Conservation (phyloP, 2,329 filamentous ascomycete genomes). For the Phialemoniopsis sp. region DNA sequence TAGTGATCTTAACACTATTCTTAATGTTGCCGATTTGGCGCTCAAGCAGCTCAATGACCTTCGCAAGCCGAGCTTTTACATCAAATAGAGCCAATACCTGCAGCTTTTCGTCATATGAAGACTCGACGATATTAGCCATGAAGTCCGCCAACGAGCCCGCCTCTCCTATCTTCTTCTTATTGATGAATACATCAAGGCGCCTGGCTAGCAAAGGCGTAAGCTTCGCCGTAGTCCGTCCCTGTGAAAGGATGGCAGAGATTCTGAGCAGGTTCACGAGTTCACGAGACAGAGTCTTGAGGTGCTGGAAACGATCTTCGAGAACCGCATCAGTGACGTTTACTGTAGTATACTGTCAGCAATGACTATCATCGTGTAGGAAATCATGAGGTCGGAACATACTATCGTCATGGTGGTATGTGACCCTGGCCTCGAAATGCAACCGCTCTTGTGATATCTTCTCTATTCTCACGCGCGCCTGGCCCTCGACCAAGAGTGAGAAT, state of each 20-base stretch:
- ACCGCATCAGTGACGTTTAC: conserved; percentile 47
- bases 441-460: conserved; percentile 72
- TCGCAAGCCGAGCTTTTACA: conserved; percentile 71
- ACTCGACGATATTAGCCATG: conserved; percentile 90
- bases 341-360: conserved; percentile 11
- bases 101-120: conserved; percentile 86
- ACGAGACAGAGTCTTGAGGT: conserved; percentile 78
- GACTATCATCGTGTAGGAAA: conserved; percentile 3
- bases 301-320: conserved; percentile 67
- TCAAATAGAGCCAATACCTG: conserved; percentile 78
- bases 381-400: conserved; percentile 35
- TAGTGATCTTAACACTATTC: conserved; percentile 80
- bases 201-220: conserved; percentile 83
- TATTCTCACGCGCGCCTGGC: conserved; percentile 70
- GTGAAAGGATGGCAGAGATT: conserved; percentile 77
- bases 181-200: conserved; percentile 82
- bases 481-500: conserved; percentile 82
- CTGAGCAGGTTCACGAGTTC: conserved; percentile 83
- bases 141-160: conserved; percentile 89
- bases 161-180: conserved; percentile 74
- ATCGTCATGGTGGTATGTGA: conserved; percentile 67
- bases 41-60: conserved; percentile 78
- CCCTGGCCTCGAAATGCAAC: conserved; percentile 81
- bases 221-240: conserved; percentile 56
- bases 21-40: conserved; percentile 81